Conservation (phyloP, 2,329 filamentous ascomycete genomes). For the Penicillium decumbens region DNA sequence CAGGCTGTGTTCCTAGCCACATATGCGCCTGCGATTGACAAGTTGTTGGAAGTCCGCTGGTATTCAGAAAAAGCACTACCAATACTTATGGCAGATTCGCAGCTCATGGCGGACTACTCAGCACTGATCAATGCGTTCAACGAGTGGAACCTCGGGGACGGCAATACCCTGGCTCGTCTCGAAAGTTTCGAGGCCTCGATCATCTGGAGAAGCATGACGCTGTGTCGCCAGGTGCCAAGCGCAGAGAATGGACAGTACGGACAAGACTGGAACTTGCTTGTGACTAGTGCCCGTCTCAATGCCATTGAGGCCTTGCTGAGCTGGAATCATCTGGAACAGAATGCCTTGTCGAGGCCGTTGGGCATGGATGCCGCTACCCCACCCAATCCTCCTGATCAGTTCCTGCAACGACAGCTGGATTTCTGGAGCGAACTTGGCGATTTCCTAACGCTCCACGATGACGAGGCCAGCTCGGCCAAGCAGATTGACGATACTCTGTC, state of each 20-base stretch:
- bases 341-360: constrained; percentile 45
- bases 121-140: constrained; percentile 55
- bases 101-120: constrained; percentile 62
- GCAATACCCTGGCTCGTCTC: constrained; percentile 35
- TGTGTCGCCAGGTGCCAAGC: constrained; percentile 46
- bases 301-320: constrained; percentile 73
- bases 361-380: constrained; percentile 37
- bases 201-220: constrained; percentile 55
- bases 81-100: constrained; percentile 52
- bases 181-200: constrained; percentile 56
- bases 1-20: constrained; percentile 68
- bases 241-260: constrained; percentile 34
- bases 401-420: constrained; percentile 61
- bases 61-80: constrained; percentile 57
- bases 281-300: constrained; percentile 65
- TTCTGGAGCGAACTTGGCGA: constrained; percentile 80
- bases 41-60: constrained; percentile 79
- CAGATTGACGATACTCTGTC: constrained; percentile 62
- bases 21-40: constrained; percentile 69
- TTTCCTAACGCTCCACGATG: constrained; percentile 63
- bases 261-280: constrained; percentile 55
- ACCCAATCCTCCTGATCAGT: constrained; percentile 45
- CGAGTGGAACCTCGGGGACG: constrained; percentile 37
- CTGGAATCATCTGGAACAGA: constrained; percentile 59
- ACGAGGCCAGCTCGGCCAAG: constrained; percentile 49